phyloP scores from a whole-genome alignment of 257 asterid genomes.

The Paraleonurus japonicus region DNA sequence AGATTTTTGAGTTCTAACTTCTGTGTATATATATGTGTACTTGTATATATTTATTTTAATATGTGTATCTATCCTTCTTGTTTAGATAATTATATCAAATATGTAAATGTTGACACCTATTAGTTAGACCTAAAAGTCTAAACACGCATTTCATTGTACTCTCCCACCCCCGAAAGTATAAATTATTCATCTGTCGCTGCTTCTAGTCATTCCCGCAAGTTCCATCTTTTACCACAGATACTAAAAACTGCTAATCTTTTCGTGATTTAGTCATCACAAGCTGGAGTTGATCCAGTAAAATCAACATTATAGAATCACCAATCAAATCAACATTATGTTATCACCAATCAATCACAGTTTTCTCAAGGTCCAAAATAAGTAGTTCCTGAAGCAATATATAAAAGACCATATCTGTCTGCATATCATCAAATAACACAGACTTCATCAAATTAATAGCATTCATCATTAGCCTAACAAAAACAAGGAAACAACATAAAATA shows the following conservation, averaged over 20 bases:
- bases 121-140: too few relatives aligned
- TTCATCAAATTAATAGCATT: not conserved
- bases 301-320: not conserved
- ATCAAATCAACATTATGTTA: not conserved
- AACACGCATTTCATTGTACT: too few relatives aligned
- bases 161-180: too few relatives aligned
- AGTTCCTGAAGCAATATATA: not conserved
- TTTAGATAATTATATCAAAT: too few relatives aligned
- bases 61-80: too few relatives aligned
- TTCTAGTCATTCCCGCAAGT: conserved; percentile 3
- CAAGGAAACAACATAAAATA: not conserved
- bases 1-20: too few relatives aligned
- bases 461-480: not conserved
- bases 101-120: too few relatives aligned
- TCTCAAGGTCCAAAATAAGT: not conserved
- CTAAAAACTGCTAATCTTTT: not conserved
- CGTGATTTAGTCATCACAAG: not conserved
- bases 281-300: not conserved
- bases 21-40: too few relatives aligned
- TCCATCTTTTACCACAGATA: not conserved
- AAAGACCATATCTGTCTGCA: not conserved
- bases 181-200: too few relatives aligned
- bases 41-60: too few relatives aligned
- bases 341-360: not conserved
- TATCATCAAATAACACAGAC: not conserved